phyloP scores from a whole-genome alignment of 768 basidiomycete species.

The Pleurotus salmoneostramineus region DNA sequence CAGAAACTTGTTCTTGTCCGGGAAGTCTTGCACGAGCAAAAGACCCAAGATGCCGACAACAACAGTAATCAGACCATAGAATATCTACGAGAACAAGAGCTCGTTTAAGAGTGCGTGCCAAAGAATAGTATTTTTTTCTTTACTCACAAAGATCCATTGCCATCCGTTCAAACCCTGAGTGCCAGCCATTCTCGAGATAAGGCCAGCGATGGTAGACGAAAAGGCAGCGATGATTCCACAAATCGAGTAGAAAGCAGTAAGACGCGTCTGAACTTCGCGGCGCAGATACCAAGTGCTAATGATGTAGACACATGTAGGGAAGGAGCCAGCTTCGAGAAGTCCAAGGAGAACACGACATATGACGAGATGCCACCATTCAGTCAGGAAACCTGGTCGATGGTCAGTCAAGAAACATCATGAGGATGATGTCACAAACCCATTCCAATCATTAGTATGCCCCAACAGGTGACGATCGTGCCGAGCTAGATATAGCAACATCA shows the following conservation, averaged over 20 bases:
- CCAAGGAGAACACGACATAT: constrained; percentile 51
- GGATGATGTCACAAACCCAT: constrained; percentile 25
- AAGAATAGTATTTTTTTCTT: too few species aligned
- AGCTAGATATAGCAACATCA: too few species aligned
- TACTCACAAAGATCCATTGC: constrained; percentile 34
- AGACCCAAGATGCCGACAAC: constrained; percentile 23
- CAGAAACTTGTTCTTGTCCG: constrained; percentile 29
- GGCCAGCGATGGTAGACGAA: constrained; percentile 23
- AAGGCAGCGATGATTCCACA: constrained; percentile 14
- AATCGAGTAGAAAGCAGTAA: constrained; percentile 18
- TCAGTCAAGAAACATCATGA: neutral
- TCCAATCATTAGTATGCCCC: constrained; percentile 39
- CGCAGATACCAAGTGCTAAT: constrained; percentile 21
- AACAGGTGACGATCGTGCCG: constrained; percentile 32
- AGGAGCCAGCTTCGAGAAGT: constrained; percentile 71
- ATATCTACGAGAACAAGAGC: constrained; percentile 10
- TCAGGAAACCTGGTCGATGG: constrained; percentile 28
- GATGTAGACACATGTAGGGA: constrained; percentile 34
- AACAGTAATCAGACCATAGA: constrained; percentile 26
- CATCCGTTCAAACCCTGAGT: constrained; percentile 24
- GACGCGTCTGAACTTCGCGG: constrained; percentile 18
- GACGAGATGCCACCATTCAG: constrained; percentile 33
- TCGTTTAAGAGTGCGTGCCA: too few species aligned
- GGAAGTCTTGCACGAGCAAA: constrained; percentile 31
- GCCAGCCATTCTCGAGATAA: constrained; percentile 18